A percentile compares a stretch with the other conserved stretches of the same genome.
Evolutionary conservation across 202 grass and related monocot species (phyloP).

Genomic region (Cymbopogon flexuosus): DNA sequence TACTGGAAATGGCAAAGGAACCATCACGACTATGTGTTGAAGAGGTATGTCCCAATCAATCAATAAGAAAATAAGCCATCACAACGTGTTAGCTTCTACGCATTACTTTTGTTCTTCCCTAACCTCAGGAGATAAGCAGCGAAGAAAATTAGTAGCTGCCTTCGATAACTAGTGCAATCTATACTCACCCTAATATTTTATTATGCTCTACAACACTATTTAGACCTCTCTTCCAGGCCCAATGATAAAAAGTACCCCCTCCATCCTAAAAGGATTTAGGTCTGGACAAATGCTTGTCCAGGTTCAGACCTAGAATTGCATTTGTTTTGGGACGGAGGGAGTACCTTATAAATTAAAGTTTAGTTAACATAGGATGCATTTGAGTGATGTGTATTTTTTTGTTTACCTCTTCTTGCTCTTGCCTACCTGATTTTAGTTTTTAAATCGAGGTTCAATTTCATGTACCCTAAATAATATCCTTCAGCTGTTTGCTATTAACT

Average conservation of each 20-base stretch:
- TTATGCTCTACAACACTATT: not conserved
- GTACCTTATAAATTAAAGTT: not conserved
- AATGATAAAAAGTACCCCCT: not conserved
- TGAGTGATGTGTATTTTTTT: not conserved
- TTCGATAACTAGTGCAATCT: not conserved
- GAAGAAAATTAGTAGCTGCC: not conserved
- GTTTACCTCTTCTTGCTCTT: not conserved
- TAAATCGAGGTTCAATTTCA: constrained; percentile 5
- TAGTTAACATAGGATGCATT: not conserved
- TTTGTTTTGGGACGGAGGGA: not conserved
- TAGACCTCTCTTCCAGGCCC: not conserved
- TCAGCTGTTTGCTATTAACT: not conserved
- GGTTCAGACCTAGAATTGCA: not conserved
- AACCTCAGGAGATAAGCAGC: not conserved
- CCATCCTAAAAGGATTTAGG: not conserved
- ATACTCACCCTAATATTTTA: not conserved
- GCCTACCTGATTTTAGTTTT: not conserved
- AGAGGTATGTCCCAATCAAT: constrained; percentile 44
- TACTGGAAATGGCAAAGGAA: constrained; percentile 76
- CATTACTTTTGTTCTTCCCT: not conserved
- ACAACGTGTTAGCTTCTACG: not conserved
- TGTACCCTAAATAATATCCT: not conserved
- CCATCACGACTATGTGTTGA: constrained; percentile 71
- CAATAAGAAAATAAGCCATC: not conserved
- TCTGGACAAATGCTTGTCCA: not conserved